These are phyloP conservation scores for Albugo laibachii DNA, from an alignment of 352 stramenopile genomes.

Conservation along the genomic window DNA sequence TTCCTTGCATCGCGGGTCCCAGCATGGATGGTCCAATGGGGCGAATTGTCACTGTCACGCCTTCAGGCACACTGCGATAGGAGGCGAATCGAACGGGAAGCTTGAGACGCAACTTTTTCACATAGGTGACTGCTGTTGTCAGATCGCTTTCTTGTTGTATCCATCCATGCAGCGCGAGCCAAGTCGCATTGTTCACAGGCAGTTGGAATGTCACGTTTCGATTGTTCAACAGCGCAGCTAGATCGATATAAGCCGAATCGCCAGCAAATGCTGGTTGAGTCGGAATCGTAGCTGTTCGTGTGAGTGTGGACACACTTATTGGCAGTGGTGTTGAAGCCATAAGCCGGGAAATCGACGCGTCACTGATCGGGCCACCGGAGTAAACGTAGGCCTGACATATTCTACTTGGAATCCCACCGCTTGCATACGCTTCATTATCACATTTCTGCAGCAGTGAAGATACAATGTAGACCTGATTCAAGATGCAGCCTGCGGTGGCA, in stretches of 20 bases:
- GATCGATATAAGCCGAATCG: conserved; percentile 4
- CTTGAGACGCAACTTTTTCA: not conserved
- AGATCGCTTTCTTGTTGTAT: conserved; percentile 1
- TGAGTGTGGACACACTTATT: no score
- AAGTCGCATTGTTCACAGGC: conserved; percentile 2
- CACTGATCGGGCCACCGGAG: not conserved
- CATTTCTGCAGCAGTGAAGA: conserved; percentile 1
- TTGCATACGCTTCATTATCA: conserved; percentile 1
- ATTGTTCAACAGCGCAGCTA: conserved; percentile 2
- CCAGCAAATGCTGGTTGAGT: conserved; percentile 1
- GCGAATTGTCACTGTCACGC: not conserved
- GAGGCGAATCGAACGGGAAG: conserved; percentile 3
- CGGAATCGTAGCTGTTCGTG: not conserved
- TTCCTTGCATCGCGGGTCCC: conserved; percentile 3
- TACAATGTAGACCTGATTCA: conserved; percentile 4
- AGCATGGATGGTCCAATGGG: not conserved
- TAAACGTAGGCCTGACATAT: conserved; percentile 3
- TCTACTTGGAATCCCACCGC: conserved; percentile 1
- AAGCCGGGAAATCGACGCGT: no score
- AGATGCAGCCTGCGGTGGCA: conserved; percentile 1
- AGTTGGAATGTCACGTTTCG: conserved; percentile 4
- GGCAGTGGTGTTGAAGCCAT: not conserved
- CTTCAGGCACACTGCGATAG: not conserved
- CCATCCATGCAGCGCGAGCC: conserved; percentile 1
- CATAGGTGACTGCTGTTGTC: not conserved